Evolutionary conservation across 257 asterid species (phyloP), one percentile per base, ranked within the genome.

Genomic region (Knoxia roxburghii): DNA sequence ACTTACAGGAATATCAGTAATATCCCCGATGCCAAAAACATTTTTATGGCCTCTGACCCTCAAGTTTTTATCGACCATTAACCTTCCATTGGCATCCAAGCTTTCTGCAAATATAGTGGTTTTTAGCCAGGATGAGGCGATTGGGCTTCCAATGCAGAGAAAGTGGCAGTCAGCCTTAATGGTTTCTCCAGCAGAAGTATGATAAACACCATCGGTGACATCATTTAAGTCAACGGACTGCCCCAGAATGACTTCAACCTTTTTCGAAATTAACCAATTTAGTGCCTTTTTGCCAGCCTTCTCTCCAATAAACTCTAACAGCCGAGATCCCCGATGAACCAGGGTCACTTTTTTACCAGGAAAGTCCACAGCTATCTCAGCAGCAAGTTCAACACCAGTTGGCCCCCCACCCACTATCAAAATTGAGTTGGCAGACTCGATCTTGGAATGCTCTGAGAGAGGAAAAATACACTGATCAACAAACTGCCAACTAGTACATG

Each of bases 381-480:
- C 84, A 65, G 98, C 98, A n/a, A 91, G 81, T 73, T 91, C 98
- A 17, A 91, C 98, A 64, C 98, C 96, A 24, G 82, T 80, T 57
- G 98, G 96, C 12, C 98, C 98, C 24, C 98, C 98, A 75, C 98
- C 96, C 59, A 91, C 78, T 58, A 89, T 74, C 79, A 91, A 73
- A 33, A 91, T 70, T 3, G 90, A 82, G 50, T 77, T 73, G 4
- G 98, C 81, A 0, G 89, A 77, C 74, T 77, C 84, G 64, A 91
- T 91, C 88, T 81, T 91, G 57, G 75, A 86, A n/a, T 87, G 78
- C 57, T 91, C 98, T 89, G 82, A 53, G 50, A 58, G 30, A 53
- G 51, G 55, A 53, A 21, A 57, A 11, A 20, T 23, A 61, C 41
- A 62, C 32, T 41, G n/a, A 37, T 49, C 20, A 76, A 8, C 60